Evolutionary conservation across 805 yeast species (phyloP), one percentile per base, ranked within the genome.

Genomic region (Yarrowia deformans): DNA sequence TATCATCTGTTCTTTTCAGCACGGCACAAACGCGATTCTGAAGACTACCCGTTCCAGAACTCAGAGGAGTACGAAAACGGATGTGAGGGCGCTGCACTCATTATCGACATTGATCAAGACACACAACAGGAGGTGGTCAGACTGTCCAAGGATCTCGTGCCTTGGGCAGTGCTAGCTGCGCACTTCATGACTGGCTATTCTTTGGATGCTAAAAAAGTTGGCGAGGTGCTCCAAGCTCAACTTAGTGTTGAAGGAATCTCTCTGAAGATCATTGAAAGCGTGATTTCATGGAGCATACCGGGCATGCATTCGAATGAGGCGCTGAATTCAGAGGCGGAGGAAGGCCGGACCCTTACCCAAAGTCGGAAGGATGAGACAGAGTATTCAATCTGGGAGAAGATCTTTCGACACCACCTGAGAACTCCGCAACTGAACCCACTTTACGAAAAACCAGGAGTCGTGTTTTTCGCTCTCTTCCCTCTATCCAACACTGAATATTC

Each of bases 21-120:
- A 52, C 39, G 60, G 60, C 14, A 54, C 45, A 19, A 34, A 54
- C 60, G 60, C 60, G 60, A 39, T 19, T 37, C 60, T 1, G 8
- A 39, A 13, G 16, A 54, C 35, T 54, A 54, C 34, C 7, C 45
- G 4, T 13, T 39, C 8, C 60, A 18, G 8, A 35, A 54, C 18
- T 2, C 60, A 4, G 10, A 19, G 4, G 45, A 54, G 8, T 54
- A 54, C 42, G 23, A 54, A 19, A 39, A 35, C 32, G 60, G 39
- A 13, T 8, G 18, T 1, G 2, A 37, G 14, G 45, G 13, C 8
- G 45, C 34, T 3, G 18, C 3, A 0, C 23, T 54, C 10, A 19
- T 54, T 8, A 19, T 54, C 23, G 60, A 54, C 12, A 16, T 10
- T 2, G 45, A 54, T 14, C 29, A 18, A 2, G 35, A 54, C 8